Percentiles rank a stretch among this genome's conserved stretches.
Evolutionary conservation across 495 filamentous ascomycete genomes (phyloP).

Genomic region (Glarea lozoyensis): DNA sequence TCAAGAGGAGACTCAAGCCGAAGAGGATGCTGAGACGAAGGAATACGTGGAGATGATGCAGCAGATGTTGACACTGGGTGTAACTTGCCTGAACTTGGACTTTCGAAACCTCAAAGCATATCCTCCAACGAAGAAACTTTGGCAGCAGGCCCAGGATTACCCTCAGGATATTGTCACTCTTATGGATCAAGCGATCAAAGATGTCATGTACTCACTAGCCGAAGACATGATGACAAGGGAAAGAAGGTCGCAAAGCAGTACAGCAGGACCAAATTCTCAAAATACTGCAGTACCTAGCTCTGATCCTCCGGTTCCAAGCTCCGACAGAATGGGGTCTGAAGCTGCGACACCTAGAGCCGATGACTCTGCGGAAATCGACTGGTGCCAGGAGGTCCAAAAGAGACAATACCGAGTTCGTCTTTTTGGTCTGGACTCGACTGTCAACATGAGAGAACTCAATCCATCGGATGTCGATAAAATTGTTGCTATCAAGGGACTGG

Average conservation of each 20-base stretch:
- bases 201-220: slow-evolving; percentile 86
- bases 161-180: slow-evolving; percentile 92
- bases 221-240: slow-evolving; percentile 64
- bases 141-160: slow-evolving; percentile 88
- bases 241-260: slow-evolving; percentile 44
- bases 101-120: slow-evolving; percentile 85
- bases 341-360: slow-evolving; percentile 22
- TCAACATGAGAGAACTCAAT: slow-evolving; percentile 93
- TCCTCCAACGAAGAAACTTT: slow-evolving; percentile 84
- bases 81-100: slow-evolving; percentile 79
- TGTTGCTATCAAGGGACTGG: slow-evolving; percentile 89
- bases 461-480: slow-evolving; percentile 91
- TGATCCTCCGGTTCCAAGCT: slow-evolving; percentile 64
- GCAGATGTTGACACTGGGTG: slow-evolving; percentile 79
- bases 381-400: slow-evolving; percentile 39
- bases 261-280: slow-evolving; percentile 29
- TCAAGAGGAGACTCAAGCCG: slow-evolving; percentile 57
- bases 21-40: slow-evolving; percentile 55
- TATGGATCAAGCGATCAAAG: slow-evolving; percentile 91
- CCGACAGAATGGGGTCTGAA: slow-evolving; percentile 50
- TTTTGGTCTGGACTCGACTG: slow-evolving; percentile 75
- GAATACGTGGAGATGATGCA: slow-evolving; percentile 82
- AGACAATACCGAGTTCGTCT: slow-evolving; percentile 71
- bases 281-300: slow-evolving; percentile 45
- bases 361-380: slow-evolving; percentile 38